A percentile compares a stretch with the other conserved stretches of the same genome.
Evolutionary conservation across 768 basidiomycete genomes (phyloP).

Genomic region (Filobasidium floriforme): DNA sequence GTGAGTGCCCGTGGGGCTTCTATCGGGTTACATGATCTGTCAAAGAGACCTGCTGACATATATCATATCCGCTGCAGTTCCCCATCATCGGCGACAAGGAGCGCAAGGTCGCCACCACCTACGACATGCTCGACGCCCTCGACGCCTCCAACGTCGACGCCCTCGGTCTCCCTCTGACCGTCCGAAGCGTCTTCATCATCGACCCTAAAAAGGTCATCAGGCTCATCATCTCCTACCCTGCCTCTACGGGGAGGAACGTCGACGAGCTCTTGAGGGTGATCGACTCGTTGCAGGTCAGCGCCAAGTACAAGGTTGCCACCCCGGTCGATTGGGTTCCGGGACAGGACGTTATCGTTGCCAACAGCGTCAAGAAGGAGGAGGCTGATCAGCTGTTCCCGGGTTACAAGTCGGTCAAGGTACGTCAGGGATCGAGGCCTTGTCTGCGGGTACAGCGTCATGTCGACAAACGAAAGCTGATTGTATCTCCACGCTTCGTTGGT

Average conservation of each 20-base stretch:
- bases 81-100: constrained; percentile 95
- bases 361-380: constrained; percentile 66
- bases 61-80: constrained; percentile 54
- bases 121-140: constrained; percentile 94
- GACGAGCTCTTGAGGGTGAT: constrained; percentile 63
- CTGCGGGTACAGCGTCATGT: neutral
- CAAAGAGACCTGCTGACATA: too few species aligned
- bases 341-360: constrained; percentile 77
- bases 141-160: constrained; percentile 67
- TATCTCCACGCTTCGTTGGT: constrained; percentile 8
- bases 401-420: constrained; percentile 68
- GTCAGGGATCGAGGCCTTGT: constrained; percentile 23
- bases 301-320: constrained; percentile 51
- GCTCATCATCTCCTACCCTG: constrained; percentile 82
- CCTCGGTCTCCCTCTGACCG: constrained; percentile 80
- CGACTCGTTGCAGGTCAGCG: constrained; percentile 83
- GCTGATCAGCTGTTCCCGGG: constrained; percentile 86
- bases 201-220: constrained; percentile 95
- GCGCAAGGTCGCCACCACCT: constrained; percentile 68
- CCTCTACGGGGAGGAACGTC: constrained; percentile 92
- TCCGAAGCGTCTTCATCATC: constrained; percentile 77
- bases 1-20: neutral
- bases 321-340: constrained; percentile 94
- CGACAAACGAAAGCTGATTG: neutral
- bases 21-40: too few species aligned